Base-by-base conservation (phyloP, 2,329 filamentous ascomycete genomes). In the Trichocomaceae sp. region DNA sequence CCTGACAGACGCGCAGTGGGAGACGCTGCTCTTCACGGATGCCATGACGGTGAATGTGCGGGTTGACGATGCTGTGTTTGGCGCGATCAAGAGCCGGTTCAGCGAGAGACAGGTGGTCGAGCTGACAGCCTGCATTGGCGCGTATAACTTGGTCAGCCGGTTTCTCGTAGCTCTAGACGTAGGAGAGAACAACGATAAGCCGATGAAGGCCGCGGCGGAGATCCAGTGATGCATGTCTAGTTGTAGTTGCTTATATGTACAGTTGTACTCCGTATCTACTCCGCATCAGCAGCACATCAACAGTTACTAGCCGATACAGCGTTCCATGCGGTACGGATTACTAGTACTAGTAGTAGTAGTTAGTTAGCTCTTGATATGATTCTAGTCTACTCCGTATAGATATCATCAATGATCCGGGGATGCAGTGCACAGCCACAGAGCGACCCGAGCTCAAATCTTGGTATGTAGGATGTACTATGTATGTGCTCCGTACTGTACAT, bases 121-220 rank as follows among this genome's bases (percentile, higher is more conserved):
- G 75, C 78, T 95, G 60, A 92, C 88, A 42, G 84, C 87, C 29
- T 90, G 87, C n/a, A 82, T 92, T 56, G 88, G 87, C n/a, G 84
- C 83, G 54, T 95, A 95, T 69, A 95, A 95, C 69, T 91, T 88
- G 65, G 90, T 95, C 17, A 91, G 87, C 68, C 80, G 90, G 23
- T 91, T 95, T 63, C 69, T 95, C 62, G 88, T 95, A 8, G 89
- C 90, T 10, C 69, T 95, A 56, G 86, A 95, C 72, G 87, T 76
- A 39, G 74, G 73, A 2, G 74, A 76, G 64, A 70, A 71, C 54
- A 75, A 75, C 60, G 67, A 55, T 10, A 66, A 62, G 47, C 61
- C 89, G 69, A 76, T 90, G 68, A 75, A 88, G 58, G 88, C 84
- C 64, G 85, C 86, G 1, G 77, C 78, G 42, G 82, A 86, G 64